Conservation (phyloP, 495 filamentous ascomycete genomes). For the Annulohypoxylon nitens region DNA sequence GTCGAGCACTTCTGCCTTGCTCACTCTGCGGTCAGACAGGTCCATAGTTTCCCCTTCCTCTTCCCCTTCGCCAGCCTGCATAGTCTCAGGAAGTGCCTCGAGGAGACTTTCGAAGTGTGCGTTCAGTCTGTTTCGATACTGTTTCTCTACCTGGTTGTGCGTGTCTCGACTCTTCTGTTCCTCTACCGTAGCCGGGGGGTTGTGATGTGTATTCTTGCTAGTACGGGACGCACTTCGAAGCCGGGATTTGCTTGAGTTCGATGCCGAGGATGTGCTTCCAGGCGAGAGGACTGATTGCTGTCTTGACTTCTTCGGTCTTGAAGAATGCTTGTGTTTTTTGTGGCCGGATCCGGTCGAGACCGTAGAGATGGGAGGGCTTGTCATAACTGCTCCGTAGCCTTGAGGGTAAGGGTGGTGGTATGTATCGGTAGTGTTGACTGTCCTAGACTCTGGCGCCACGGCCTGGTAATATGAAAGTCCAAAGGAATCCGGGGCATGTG, state of each 20-base stretch:
- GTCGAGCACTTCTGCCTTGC: constrained; percentile 63
- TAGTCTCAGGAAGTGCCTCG: constrained; percentile 56
- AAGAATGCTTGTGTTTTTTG: constrained; percentile 40
- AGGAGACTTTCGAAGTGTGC: constrained; percentile 61
- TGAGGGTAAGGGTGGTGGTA: constrained; percentile 45
- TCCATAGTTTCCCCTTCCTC: constrained; percentile 49
- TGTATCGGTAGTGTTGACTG: constrained; percentile 35
- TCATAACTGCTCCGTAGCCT: constrained; percentile 39
- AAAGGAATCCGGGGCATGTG: constrained; percentile 41
- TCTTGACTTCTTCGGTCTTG: constrained; percentile 28
- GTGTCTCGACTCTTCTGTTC: constrained; percentile 59
- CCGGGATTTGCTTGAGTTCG: constrained; percentile 44
- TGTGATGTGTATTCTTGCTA: constrained; percentile 56
- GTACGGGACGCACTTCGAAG: constrained; percentile 59
- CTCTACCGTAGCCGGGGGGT: constrained; percentile 51
- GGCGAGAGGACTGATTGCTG: constrained; percentile 43
- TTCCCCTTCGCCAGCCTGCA: constrained; percentile 45
- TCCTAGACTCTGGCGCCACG: constrained; percentile 38
- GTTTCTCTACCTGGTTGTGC: constrained; percentile 64
- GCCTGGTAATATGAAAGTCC: constrained; percentile 44
- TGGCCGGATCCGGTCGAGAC: constrained; percentile 33
- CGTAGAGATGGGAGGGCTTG: constrained; percentile 42
- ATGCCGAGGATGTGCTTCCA: constrained; percentile 39
- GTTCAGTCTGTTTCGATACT: constrained; percentile 64
- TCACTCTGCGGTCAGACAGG: constrained; percentile 55